phyloP scores from a whole-genome alignment of 2,329 filamentous ascomycete species.

The Bimuria novae-zelandiae region DNA sequence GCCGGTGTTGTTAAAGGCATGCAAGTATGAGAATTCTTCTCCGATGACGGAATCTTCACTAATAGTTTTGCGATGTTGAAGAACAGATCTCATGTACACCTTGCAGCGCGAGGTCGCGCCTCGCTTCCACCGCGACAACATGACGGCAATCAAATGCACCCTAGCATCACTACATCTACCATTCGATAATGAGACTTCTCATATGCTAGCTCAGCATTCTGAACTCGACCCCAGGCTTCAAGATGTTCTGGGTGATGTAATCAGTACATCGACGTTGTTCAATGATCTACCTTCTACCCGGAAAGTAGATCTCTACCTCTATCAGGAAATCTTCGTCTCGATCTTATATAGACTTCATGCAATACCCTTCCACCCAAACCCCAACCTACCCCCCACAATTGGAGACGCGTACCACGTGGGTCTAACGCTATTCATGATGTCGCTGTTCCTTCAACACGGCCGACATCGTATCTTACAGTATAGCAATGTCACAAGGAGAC shows the following conservation, averaged over 20 bases:
- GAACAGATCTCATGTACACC: slow-evolving; percentile 4
- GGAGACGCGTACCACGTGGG: slow-evolving; percentile 3
- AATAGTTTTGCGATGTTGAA: too few species aligned
- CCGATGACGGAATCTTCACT: too few species aligned
- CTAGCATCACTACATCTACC: too few species aligned
- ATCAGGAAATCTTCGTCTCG: slow-evolving; percentile 4
- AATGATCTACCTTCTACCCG: not conserved
- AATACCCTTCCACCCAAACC: not conserved
- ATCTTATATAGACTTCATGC: slow-evolving; percentile 1
- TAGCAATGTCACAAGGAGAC: not conserved
- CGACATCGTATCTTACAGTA: not conserved
- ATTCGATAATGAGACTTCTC: too few species aligned
- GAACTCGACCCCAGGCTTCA: not conserved
- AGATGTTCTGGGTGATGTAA: not conserved
- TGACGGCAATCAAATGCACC: not conserved
- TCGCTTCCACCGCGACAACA: not conserved
- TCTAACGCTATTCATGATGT: slow-evolving; percentile 5
- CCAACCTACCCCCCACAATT: not conserved
- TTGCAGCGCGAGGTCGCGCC: not conserved
- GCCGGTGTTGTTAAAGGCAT: slow-evolving; percentile 1
- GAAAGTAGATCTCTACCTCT: slow-evolving; percentile 5
- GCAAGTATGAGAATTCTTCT: too few species aligned
- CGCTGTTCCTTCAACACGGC: slow-evolving; percentile 7
- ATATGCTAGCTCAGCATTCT: too few species aligned
- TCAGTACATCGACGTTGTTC: not conserved